These are phyloP conservation scores for Chalciporus piperatus DNA, from an alignment of 768 basidiomycete genomes.

Conservation along the genomic window DNA sequence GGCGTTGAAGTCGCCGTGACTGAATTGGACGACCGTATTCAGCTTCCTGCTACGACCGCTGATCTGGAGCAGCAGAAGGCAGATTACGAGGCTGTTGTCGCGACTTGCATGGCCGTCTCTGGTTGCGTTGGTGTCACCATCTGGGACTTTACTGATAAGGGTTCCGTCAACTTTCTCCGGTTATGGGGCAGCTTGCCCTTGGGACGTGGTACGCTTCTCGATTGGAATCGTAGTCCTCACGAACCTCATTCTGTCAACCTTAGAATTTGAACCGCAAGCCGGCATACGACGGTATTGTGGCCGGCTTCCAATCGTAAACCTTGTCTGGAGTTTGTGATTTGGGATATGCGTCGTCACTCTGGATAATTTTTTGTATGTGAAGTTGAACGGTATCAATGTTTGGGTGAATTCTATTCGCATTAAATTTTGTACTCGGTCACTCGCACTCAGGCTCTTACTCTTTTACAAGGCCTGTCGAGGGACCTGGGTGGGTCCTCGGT, in stretches of 20 bases:
- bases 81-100: constrained; percentile 56
- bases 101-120: constrained; percentile 44
- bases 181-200: constrained; percentile 16
- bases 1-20: constrained; percentile 70
- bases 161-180: constrained; percentile 6
- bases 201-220: constrained; percentile 11
- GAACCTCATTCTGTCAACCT: neutral
- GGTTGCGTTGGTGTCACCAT: constrained; percentile 38
- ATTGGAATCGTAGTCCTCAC: neutral
- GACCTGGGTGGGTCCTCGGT: no score
- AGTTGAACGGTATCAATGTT: no score
- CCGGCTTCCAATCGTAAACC: constrained; percentile 3
- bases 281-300: constrained; percentile 14
- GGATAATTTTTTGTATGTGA: no score
- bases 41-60: constrained; percentile 15
- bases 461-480: no score
- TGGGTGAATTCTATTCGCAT: no score
- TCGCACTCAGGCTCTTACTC: no score
- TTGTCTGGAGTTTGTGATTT: no score
- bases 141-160: constrained; percentile 33
- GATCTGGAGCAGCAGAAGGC: constrained; percentile 50
- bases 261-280: constrained; percentile 16
- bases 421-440: no score
- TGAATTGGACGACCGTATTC: constrained; percentile 48
- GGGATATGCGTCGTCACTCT: neutral